phyloP scores from a whole-genome alignment of 805 yeast genomes.

The Starmera amethionina region DNA sequence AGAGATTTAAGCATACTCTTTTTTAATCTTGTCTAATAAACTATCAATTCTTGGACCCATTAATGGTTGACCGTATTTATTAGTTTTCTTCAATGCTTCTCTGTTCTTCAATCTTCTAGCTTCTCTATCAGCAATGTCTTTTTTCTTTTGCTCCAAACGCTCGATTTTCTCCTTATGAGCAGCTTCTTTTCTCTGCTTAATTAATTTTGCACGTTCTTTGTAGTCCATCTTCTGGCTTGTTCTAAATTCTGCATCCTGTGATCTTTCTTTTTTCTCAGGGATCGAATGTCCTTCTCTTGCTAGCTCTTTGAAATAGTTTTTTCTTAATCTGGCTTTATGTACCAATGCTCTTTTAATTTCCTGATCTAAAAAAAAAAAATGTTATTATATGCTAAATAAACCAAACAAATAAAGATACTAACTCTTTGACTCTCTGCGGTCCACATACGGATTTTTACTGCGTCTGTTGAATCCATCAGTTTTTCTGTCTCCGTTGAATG shows the following conservation, averaged over 20 bases:
- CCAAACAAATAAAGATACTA: neutral
- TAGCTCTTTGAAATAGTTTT: conserved; percentile 68
- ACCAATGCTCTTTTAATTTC: conserved; percentile 73
- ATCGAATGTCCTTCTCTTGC: conserved; percentile 58
- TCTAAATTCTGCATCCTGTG: conserved; percentile 1
- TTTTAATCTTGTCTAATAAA: conserved; percentile 66
- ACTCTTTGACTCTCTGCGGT: neutral
- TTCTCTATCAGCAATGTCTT: conserved; percentile 29
- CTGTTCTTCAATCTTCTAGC: conserved; percentile 33
- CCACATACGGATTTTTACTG: neutral
- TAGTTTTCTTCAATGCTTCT: conserved; percentile 39
- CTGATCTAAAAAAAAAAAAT: neutral
- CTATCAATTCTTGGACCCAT: conserved; percentile 85
- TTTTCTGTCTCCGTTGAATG: no score
- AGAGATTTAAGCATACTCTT: conserved; percentile 20
- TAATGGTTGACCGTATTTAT: conserved; percentile 74
- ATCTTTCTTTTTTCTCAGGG: conserved; percentile 29
- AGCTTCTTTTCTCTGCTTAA: conserved; percentile 25
- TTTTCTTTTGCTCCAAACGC: conserved; percentile 31
- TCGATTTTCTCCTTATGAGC: conserved; percentile 21
- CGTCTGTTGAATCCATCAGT: no score
- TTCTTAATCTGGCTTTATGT: conserved; percentile 74
- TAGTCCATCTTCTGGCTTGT: conserved; percentile 15
- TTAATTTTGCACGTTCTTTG: conserved; percentile 25
- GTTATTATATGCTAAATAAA: neutral